Conservation (phyloP, 371 early-diverging fungal species). For the Conidiobolus incongruus region DNA sequence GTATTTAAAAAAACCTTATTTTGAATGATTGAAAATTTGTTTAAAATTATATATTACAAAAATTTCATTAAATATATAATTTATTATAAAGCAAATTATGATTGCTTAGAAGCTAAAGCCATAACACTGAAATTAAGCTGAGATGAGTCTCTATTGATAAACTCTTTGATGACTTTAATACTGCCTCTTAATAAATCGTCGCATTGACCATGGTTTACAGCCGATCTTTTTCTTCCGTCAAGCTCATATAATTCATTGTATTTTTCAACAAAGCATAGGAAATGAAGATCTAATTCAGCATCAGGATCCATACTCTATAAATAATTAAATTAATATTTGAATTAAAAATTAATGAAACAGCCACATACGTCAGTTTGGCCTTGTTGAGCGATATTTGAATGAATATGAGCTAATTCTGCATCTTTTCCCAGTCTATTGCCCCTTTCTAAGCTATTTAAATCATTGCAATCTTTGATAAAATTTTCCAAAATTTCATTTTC, state of each 20-base stretch:
- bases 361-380: constrained; percentile 61
- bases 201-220: constrained; percentile 61
- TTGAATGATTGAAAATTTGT: no score
- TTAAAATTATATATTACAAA: no score
- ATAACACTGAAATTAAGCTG: constrained; percentile 42
- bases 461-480: constrained; percentile 30
- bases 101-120: constrained; percentile 11
- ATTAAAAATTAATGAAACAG: no score
- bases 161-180: constrained; percentile 27
- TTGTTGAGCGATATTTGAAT: constrained; percentile 26
- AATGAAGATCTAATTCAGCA: constrained; percentile 61
- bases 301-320: constrained; percentile 33
- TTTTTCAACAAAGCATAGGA: constrained; percentile 49
- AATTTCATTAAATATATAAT: no score
- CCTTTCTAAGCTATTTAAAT: constrained; percentile 40
- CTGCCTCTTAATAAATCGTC: constrained; percentile 29
- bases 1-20: no score
- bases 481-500: constrained; percentile 28
- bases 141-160: constrained; percentile 47
- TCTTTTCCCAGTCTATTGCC: constrained; percentile 38
- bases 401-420: constrained; percentile 26
- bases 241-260: constrained; percentile 63
- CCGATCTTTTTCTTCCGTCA: constrained; percentile 59
- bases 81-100: no score
- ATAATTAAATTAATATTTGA: no score